phyloP scores from a whole-genome alignment of 1,139 yeast genomes.

The Lipomyces yarrowii region DNA sequence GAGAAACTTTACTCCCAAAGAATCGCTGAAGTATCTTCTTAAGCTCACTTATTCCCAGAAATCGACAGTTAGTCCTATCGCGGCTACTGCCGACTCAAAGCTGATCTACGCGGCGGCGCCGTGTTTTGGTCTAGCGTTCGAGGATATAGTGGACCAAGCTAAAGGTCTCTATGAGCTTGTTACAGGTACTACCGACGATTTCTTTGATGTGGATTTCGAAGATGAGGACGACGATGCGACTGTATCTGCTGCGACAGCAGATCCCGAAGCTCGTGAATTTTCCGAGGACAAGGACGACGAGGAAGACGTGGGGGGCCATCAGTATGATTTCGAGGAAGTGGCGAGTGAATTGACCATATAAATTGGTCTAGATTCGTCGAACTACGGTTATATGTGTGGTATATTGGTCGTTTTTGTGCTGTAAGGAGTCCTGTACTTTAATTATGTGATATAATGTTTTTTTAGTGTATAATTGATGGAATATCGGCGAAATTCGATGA shows the following conservation, averaged over 20 bases:
- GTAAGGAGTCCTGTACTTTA: background rate
- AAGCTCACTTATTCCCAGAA: conserved; percentile 80
- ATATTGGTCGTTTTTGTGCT: conserved; percentile 1
- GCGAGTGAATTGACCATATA: conserved; percentile 32
- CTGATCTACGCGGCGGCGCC: conserved; percentile 34
- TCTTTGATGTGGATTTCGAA: conserved; percentile 93
- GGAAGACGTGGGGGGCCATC: conserved; percentile 11
- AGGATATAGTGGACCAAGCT: conserved; percentile 85
- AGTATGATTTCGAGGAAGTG: conserved; percentile 25
- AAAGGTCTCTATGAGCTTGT: conserved; percentile 69
- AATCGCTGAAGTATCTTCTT: conserved; percentile 72
- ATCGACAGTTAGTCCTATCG: conserved; percentile 56
- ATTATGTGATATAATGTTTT: conserved; percentile 1
- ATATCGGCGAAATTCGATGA: background rate
- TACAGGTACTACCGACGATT: conserved; percentile 93
- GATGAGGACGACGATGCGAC: conserved; percentile 70
- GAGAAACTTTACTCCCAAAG: conserved; percentile 80
- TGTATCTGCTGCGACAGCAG: conserved; percentile 18
- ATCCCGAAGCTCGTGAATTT: conserved; percentile 13
- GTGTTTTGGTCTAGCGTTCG: conserved; percentile 72
- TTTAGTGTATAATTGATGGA: conserved; percentile 3
- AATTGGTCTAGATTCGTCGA: background rate
- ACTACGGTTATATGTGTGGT: background rate
- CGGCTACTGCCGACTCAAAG: conserved; percentile 49
- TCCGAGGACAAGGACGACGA: conserved; percentile 8